Evolutionary conservation across 345 rosid species (phyloP).

Genomic region (Microcos paniculata): DNA sequence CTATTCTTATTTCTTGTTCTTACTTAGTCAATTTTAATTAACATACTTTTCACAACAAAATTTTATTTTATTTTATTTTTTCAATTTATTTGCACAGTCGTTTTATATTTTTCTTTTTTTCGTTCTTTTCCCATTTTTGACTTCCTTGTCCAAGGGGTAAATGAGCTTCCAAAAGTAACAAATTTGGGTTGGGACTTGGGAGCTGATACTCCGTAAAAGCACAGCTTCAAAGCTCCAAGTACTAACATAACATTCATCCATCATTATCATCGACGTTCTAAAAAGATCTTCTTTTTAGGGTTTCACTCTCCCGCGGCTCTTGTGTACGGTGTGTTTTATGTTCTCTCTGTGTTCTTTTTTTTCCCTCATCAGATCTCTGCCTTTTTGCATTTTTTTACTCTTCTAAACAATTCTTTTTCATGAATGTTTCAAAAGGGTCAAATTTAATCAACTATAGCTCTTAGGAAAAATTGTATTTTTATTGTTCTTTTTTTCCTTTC

Average conservation of each 20-base stretch:
- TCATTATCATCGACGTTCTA: background rate
- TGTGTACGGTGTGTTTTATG: background rate
- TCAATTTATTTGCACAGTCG: no score
- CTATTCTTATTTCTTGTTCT: no score
- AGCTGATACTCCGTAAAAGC: conserved; percentile 4
- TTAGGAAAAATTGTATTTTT: background rate
- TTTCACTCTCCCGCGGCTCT: background rate
- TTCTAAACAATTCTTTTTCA: background rate
- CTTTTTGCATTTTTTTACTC: background rate
- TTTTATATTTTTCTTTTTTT: no score
- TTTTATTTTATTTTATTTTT: no score
- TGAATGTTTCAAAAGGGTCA: background rate
- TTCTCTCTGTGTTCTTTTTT: background rate
- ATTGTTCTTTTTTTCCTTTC: background rate
- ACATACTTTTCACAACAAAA: no score
- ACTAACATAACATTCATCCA: background rate
- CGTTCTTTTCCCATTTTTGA: no score
- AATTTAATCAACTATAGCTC: background rate
- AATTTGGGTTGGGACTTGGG: background rate
- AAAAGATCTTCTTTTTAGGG: background rate
- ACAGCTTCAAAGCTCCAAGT: background rate
- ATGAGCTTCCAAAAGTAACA: no score
- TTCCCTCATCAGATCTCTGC: background rate
- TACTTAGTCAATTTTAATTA: no score
- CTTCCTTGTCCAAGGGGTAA: no score